Evolutionary conservation across 176 grass and related monocot species (phyloP).

Genomic region (Juncus effusus): DNA sequence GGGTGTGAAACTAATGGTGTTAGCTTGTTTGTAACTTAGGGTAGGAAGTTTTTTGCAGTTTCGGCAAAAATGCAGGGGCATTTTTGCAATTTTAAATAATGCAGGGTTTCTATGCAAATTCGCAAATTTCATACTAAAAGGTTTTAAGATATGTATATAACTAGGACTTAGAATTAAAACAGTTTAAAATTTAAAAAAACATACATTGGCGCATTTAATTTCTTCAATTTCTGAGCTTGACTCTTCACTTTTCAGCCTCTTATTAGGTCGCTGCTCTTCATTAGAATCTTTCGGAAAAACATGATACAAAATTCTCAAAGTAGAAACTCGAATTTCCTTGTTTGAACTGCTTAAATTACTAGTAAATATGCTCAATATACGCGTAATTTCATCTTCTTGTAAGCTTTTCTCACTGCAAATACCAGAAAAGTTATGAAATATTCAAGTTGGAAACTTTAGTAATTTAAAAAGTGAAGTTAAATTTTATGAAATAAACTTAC

Average conservation of each 20-base stretch:
- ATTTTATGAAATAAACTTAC: constrained; percentile 2
- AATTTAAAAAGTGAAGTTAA: background rate
- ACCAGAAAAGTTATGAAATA: constrained; percentile 19
- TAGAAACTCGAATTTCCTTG: constrained; percentile 60
- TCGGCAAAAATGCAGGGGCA: no score
- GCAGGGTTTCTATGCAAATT: no score
- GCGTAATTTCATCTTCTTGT: constrained; percentile 38
- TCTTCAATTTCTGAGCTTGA: constrained; percentile 39
- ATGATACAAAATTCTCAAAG: constrained; percentile 83
- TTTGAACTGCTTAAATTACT: constrained; percentile 67
- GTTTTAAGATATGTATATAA: no score
- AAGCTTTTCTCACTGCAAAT: constrained; percentile 15
- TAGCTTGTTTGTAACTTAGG: no score
- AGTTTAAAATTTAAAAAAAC: constrained; percentile 17
- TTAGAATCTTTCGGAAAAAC: constrained; percentile 38
- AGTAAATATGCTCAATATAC: constrained; percentile 41
- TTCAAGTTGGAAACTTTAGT: background rate
- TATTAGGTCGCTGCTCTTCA: constrained; percentile 49
- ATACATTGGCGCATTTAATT: constrained; percentile 62
- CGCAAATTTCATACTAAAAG: no score
- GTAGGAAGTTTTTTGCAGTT: no score
- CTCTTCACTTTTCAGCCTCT: constrained; percentile 68
- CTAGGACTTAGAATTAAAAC: no score
- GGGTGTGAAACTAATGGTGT: no score
- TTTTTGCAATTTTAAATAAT: no score